Evolutionary conservation across 345 rosid genomes (phyloP), one percentile per base, ranked within the genome.

Genomic region (Carallia pectinifolia): DNA sequence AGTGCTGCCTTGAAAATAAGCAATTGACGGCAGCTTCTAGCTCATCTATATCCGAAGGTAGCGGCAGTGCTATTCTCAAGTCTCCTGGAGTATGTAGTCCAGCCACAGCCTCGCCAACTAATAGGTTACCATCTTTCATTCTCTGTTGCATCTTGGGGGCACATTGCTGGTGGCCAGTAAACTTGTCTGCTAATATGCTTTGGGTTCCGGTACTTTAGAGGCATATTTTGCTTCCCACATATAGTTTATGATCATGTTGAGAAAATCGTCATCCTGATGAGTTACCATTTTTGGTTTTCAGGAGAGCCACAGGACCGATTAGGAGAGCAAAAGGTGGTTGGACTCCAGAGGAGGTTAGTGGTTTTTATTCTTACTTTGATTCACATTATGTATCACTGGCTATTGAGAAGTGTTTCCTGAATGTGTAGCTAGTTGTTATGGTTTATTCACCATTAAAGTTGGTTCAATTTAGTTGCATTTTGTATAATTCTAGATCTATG

Each of bases 251-350:
- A 56, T 9, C 31, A 56, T 30, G 6, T 56, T 56, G 31, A 8
- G 31, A 19, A 10, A 59, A 50, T 30, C 59, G 61, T 53, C 10
- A 7, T 29, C 64, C 36, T 53, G 30, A 65, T 74, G 68, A 54
- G 52, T 53, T 76, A 70, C 47, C 68, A 53, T 37, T 71, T 64
- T 68, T 33, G 64, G 23, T 61, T 74, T 82, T 78, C 75, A 96
- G 99, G 89, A 90, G 99, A 82, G 90, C 89, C 47, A 90, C 86
- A 30, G 99, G 99, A 16, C 99, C 99, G 65, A 89, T 96, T 56
- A 88, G 99, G 81, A 87, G 98, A 60, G 98, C 99, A 2, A 96
- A 92, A 80, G 98, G 99, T 18, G 99, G 99, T 55, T 96, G 98
- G 98, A 94, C 98, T 71, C 94, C 85, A 0, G 90, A 89, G 81